A percentile compares a stretch with the other conserved stretches of the same genome.
These are phyloP conservation scores for Ilyonectria mors-panacis DNA, from an alignment of 2,329 filamentous ascomycete genomes.

Conservation along the genomic window DNA sequence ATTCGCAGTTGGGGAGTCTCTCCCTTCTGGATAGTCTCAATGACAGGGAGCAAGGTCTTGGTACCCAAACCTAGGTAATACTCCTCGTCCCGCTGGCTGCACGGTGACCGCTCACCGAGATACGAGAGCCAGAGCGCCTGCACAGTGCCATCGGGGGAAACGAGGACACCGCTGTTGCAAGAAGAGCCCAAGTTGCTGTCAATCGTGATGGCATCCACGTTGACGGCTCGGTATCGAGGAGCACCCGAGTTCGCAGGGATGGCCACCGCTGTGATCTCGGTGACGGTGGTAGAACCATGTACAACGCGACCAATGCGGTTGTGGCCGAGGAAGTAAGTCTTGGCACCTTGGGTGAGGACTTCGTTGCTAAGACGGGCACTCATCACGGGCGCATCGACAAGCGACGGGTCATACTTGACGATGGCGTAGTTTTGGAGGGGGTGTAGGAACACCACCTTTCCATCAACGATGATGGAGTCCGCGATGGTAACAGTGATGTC, in stretches of 20 bases:
- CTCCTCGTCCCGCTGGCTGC: conserved; percentile 90
- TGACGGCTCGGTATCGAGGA: conserved; percentile 93
- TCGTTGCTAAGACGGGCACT: conserved; percentile 87
- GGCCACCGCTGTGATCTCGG: conserved; percentile 96
- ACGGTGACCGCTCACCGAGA: conserved; percentile 86
- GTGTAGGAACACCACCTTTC: conserved; percentile 95
- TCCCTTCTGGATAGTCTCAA: conserved; percentile 86
- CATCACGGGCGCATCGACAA: conserved; percentile 95
- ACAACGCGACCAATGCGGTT: conserved; percentile 96
- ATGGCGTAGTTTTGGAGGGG: conserved; percentile 97
- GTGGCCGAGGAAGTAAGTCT: conserved; percentile 98
- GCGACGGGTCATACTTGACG: conserved; percentile 91
- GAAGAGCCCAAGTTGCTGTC: conserved; percentile 93
- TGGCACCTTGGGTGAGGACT: conserved; percentile 90
- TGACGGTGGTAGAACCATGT: conserved; percentile 93
- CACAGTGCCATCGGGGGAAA: conserved; percentile 90
- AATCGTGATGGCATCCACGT: conserved; percentile 96
- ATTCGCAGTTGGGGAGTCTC: conserved; percentile 87
- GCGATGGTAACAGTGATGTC: conserved; percentile 97
- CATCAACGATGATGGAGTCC: conserved; percentile 94
- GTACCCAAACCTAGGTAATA: conserved; percentile 95
- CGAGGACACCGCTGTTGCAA: conserved; percentile 93
- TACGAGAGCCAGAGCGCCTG: conserved; percentile 98
- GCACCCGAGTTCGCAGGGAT: conserved; percentile 95
- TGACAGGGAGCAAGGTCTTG: conserved; percentile 89